Evolutionary conservation across 768 basidiomycete genomes (phyloP).

Genomic region (Amanita molliuscula): DNA sequence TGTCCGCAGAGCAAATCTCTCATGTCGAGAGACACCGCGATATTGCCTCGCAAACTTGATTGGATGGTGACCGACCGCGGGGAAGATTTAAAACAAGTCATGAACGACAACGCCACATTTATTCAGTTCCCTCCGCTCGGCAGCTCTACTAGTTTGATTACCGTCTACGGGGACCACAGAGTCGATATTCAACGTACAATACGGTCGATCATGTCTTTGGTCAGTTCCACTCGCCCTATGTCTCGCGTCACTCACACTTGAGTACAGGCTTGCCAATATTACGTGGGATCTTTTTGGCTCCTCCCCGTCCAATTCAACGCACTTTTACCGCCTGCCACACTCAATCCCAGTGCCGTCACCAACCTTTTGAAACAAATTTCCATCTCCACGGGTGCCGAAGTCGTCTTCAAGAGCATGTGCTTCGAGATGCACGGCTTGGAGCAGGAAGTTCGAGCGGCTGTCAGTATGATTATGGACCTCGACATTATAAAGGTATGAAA

Average conservation of each 20-base stretch:
- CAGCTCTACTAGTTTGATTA: constrained; percentile 85
- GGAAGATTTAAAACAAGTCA: constrained; percentile 85
- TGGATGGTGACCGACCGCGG: constrained; percentile 98
- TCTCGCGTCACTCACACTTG: background rate
- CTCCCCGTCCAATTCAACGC: constrained; percentile 91
- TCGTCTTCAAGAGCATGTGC: constrained; percentile 95
- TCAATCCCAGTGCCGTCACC: constrained; percentile 77
- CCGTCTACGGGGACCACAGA: constrained; percentile 87
- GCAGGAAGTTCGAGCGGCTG: constrained; percentile 78
- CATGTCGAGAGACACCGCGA: constrained; percentile 87
- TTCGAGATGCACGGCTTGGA: constrained; percentile 96
- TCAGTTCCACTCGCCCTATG: constrained; percentile 28
- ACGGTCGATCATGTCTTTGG: constrained; percentile 88
- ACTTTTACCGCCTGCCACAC: constrained; percentile 68
- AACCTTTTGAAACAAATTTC: constrained; percentile 82
- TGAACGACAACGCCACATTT: constrained; percentile 95
- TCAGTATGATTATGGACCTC: constrained; percentile 79
- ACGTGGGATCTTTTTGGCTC: constrained; percentile 96
- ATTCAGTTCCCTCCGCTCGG: constrained; percentile 91
- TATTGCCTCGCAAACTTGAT: constrained; percentile 92
- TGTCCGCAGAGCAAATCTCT: constrained; percentile 67
- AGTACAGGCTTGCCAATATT: constrained; percentile 82
- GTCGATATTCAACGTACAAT: constrained; percentile 94
- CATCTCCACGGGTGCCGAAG: constrained; percentile 79
- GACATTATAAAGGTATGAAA: constrained; percentile 77